These are phyloP conservation scores for Blepharisma stoltei DNA, from an alignment of 73 alveolate genomes.

Conservation along the genomic window DNA sequence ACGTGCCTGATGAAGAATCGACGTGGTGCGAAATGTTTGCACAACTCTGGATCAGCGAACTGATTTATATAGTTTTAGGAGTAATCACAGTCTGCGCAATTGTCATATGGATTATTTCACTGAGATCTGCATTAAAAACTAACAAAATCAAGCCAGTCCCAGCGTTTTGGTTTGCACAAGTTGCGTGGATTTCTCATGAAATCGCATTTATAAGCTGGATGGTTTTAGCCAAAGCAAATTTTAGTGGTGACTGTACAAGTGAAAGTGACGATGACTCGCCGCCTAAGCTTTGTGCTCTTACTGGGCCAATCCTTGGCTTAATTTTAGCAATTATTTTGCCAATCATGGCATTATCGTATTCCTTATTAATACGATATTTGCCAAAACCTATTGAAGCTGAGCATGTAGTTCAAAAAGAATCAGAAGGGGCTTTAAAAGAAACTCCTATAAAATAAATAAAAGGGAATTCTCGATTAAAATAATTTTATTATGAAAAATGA, in stretches of 20 bases:
- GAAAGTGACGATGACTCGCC: background rate
- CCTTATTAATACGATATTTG: too few species aligned
- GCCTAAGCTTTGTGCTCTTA: constrained; percentile 1
- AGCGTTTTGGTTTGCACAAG: background rate
- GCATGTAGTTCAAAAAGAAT: too few species aligned
- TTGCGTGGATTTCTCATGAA: constrained; percentile 4
- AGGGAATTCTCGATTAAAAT: too few species aligned
- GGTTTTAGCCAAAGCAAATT: background rate
- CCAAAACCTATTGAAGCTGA: too few species aligned
- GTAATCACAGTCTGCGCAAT: background rate
- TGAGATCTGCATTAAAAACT: background rate
- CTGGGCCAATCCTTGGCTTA: constrained; percentile 23
- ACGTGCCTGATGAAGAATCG: too few species aligned
- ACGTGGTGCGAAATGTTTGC: constrained; percentile 17
- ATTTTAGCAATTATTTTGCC: background rate
- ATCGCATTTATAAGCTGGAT: constrained; percentile 13
- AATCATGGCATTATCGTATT: background rate
- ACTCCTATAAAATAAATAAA: too few species aligned
- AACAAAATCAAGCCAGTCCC: background rate
- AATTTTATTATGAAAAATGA: too few species aligned
- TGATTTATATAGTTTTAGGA: background rate
- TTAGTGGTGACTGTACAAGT: background rate
- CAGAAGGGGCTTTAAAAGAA: too few species aligned
- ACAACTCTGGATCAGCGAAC: background rate
- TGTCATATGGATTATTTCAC: background rate